Evolutionary conservation across 208 protist species (phyloP).

Genomic region (Angomonas deanei): DNA sequence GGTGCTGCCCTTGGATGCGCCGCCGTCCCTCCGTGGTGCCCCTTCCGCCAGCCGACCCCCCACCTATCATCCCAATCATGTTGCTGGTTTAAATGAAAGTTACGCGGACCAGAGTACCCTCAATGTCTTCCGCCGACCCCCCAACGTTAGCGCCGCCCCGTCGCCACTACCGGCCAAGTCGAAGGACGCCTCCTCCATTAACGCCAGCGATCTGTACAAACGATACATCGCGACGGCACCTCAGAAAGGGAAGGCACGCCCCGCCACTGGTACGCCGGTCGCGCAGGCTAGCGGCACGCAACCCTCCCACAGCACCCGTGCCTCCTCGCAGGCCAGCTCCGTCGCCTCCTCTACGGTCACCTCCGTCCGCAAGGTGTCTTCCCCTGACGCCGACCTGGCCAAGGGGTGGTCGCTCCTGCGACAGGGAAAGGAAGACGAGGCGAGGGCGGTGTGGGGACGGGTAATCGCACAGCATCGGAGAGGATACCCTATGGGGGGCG

Average conservation of each 20-base stretch:
- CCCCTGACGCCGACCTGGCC: slow-evolving; percentile 21
- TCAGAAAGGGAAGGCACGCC: neutral
- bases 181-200: no score
- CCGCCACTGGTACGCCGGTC: neutral
- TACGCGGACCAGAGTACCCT: neutral
- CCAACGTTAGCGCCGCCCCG: neutral
- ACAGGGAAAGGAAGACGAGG: slow-evolving; percentile 41
- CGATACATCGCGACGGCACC: neutral
- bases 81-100: slow-evolving; percentile 4
- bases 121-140: neutral
- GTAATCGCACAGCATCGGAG: slow-evolving; percentile 24
- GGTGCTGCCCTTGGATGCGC: slow-evolving; percentile 31
- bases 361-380: neutral
- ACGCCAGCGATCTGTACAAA: neutral
- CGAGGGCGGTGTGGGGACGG: slow-evolving; percentile 38
- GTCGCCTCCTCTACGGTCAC: neutral
- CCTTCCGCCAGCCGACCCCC: neutral
- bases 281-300: neutral
- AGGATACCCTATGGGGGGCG: slow-evolving; percentile 39
- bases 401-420: slow-evolving; percentile 51
- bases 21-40: neutral
- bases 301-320: slow-evolving; percentile 6
- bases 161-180: neutral
- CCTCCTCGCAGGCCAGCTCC: slow-evolving; percentile 4
- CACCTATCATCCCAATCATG: neutral